A percentile compares a stretch with the other conserved stretches of the same genome.
Conservation (phyloP, 768 basidiomycete genomes). For the Serendipita sp. region DNA sequence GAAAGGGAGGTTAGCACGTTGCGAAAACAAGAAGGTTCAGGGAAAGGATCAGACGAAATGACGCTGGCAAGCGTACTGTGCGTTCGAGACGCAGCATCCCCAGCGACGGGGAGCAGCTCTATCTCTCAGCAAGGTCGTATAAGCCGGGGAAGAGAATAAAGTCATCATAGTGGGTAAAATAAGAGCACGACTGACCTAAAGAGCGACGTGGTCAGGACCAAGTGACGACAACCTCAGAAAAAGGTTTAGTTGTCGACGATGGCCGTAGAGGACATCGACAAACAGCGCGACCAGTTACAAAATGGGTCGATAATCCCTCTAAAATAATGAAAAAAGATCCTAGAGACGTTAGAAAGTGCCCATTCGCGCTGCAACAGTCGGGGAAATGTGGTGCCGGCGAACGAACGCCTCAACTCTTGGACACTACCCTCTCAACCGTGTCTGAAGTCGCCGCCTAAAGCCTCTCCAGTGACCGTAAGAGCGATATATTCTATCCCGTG, state of each 20-base stretch:
- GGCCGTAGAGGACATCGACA: too few relatives aligned
- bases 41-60: constrained; percentile 55
- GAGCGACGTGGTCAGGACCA: neutral
- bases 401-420: neutral
- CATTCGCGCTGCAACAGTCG: neutral
- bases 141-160: constrained; percentile 85
- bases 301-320: too few relatives aligned
- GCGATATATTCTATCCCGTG: too few relatives aligned
- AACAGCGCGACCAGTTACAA: too few relatives aligned
- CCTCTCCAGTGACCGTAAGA: neutral
- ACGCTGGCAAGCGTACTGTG: constrained; percentile 80
- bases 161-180: constrained; percentile 34
- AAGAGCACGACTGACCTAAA: neutral
- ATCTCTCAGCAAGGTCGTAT: constrained; percentile 76
- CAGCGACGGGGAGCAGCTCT: constrained; percentile 56
- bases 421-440: neutral
- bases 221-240: neutral
- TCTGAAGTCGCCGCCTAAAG: neutral
- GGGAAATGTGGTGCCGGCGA: neutral
- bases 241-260: neutral
- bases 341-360: too few relatives aligned
- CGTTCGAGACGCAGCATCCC: constrained; percentile 40
- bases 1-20: neutral
- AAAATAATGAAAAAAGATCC: too few relatives aligned
- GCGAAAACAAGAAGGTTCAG: constrained; percentile 9